Evolutionary conservation across 2,329 filamentous ascomycete genomes (phyloP).

Genomic region (Apiospora aurea): DNA sequence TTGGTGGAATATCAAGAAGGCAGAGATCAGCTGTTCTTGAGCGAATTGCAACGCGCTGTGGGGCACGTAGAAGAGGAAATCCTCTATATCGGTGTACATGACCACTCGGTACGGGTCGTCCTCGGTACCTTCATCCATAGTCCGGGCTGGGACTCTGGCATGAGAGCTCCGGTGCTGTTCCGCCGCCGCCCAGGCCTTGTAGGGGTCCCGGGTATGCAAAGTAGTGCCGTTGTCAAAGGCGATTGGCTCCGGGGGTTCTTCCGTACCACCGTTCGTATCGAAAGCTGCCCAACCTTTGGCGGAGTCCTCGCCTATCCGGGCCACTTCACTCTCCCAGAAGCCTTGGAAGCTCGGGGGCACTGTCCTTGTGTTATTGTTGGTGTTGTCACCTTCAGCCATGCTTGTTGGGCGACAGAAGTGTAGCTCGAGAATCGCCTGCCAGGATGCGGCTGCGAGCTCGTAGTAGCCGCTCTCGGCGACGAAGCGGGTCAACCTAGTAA

Average conservation of each 20-base stretch:
- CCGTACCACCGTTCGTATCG: slow-evolving; percentile 43
- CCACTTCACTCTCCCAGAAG: slow-evolving; percentile 88
- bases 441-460: slow-evolving; percentile 78
- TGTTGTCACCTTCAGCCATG: slow-evolving; percentile 29
- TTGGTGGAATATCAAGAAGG: slow-evolving; percentile 73
- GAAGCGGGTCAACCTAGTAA: slow-evolving; percentile 77
- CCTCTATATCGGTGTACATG: slow-evolving; percentile 77
- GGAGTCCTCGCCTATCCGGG: slow-evolving; percentile 76
- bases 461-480: slow-evolving; percentile 78
- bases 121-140: slow-evolving; percentile 75
- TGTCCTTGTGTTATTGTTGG: slow-evolving; percentile 19
- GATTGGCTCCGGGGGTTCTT: slow-evolving; percentile 51
- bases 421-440: slow-evolving; percentile 83
- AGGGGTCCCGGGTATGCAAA: slow-evolving; percentile 51
- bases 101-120: slow-evolving; percentile 86
- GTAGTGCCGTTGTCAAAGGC: slow-evolving; percentile 31
- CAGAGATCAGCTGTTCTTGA: slow-evolving; percentile 64
- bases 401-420: slow-evolving; percentile 61
- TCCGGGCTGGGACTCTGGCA: slow-evolving; percentile 71
- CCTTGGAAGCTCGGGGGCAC: slow-evolving; percentile 61
- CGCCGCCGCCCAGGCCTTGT: slow-evolving; percentile 57
- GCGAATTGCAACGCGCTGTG: slow-evolving; percentile 42
- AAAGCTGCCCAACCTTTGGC: slow-evolving; percentile 76
- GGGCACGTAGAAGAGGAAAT: slow-evolving; percentile 64
- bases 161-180: slow-evolving; percentile 60